Base-by-base conservation (phyloP, 2,329 filamentous ascomycete genomes). In the Trichoderma atrobrunneum region DNA sequence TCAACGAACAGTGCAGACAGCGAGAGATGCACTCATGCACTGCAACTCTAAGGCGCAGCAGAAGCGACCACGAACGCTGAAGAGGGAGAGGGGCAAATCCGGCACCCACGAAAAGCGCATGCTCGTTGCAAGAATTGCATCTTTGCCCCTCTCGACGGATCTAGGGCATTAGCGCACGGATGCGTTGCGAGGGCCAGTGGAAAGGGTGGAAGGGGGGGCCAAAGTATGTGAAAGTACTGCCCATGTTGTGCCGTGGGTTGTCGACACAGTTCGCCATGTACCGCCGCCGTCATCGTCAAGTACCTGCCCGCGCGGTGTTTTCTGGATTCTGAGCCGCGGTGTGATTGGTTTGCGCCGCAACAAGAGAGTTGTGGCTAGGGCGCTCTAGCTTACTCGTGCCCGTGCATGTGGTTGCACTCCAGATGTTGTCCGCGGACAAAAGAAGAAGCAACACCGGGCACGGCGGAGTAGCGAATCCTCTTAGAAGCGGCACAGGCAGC, bases 91-190 rank as follows among this genome's bases (percentile, higher is more conserved):
- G 57, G 62, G 74, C 73, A 60, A 71, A 74, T 74, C 18, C 67
- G 64, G 72, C 76, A 77, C 75, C 43, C 56, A 67, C 63, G 54
- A 57, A 69, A 73, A 54, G 57, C 12, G 32, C 73, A 77, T 78
- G 75, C 70, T 77, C 76, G 75, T 75, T 74, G 39, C 34, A 65
- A 76, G 74, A 78, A 76, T 77, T 60, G 76, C 77, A 78, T 78
- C 62, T 74, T 73, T 72, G 72, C 73, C 72, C 59, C 66, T 70
- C 64, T 60, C 51, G 36, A 30, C 59, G 66, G 56, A 69, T 51
- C 66, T 34, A 61, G 36, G 56, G 54, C 56, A 32, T 59, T 69
- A 69, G 66, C 66, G 66, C 28, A 61, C 56, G 66, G 66, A 69
- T 69, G 56, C 56, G 54, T 32, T 60, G 28, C 57, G 28, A 21